phyloP scores from a whole-genome alignment of 768 basidiomycete species.

The Naganishia vishniacii region DNA sequence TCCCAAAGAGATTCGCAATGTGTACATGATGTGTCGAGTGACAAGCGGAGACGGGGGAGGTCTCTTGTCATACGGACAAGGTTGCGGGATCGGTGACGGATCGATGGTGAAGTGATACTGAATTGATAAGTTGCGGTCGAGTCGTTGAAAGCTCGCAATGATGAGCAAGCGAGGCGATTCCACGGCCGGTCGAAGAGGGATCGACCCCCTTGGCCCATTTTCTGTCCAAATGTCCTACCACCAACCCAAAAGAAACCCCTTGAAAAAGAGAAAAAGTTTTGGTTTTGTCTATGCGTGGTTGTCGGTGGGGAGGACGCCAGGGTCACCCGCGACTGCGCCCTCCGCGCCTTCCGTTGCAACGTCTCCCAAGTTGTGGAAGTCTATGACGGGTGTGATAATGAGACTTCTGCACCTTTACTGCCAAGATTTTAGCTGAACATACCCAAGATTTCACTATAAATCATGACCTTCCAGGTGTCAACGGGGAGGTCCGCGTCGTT shows the following conservation, averaged over 20 bases:
- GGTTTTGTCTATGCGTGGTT: background rate
- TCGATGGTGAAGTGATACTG: no score
- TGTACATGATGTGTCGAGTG: background rate
- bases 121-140: no score
- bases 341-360: conserved; percentile 45
- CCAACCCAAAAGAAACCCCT: background rate
- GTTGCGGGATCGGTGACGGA: no score
- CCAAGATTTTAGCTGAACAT: conserved; percentile 40
- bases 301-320: conserved; percentile 19
- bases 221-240: background rate
- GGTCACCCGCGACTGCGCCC: conserved; percentile 46
- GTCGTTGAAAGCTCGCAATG: no score
- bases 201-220: no score
- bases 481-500: conserved; percentile 98
- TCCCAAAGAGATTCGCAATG: background rate
- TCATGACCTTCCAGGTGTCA: conserved; percentile 99
- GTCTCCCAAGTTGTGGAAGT: conserved; percentile 50
- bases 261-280: background rate
- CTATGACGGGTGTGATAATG: conserved; percentile 25
- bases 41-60: background rate
- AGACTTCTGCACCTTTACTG: background rate
- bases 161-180: no score
- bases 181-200: no score
- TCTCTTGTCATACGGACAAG: no score
- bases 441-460: conserved; percentile 98